These are phyloP conservation scores for Carex cristatella DNA, from an alignment of 176 grass and related monocot species.

Conservation along the genomic window DNA sequence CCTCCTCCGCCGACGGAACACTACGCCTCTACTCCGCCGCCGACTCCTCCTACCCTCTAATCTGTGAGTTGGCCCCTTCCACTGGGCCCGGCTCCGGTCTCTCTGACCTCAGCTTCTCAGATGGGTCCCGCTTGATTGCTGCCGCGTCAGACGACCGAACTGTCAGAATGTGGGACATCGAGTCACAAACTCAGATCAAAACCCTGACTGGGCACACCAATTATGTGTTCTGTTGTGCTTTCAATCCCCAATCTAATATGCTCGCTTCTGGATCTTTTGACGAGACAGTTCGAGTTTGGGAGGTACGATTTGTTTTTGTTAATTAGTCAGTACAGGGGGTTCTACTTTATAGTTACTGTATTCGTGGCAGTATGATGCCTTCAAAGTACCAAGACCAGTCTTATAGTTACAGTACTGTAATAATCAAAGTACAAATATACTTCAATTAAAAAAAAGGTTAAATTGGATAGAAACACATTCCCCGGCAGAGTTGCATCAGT, in stretches of 20 bases:
- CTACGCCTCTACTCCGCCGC: slow-evolving; percentile 59
- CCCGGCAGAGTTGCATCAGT: background rate
- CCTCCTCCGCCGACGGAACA: slow-evolving; percentile 73
- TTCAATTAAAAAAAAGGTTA: background rate
- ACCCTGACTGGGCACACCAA: slow-evolving; percentile 84
- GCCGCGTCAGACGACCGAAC: slow-evolving; percentile 88
- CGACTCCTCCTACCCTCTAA: slow-evolving; percentile 32
- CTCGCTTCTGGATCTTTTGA: slow-evolving; percentile 89
- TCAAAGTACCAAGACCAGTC: background rate
- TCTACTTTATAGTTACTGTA: background rate
- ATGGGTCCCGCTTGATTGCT: slow-evolving; percentile 59
- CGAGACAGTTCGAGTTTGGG: slow-evolving; percentile 91
- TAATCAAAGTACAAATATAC: background rate
- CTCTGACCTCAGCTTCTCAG: slow-evolving; percentile 83
- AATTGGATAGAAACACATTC: background rate
- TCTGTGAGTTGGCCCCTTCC: slow-evolving; percentile 40
- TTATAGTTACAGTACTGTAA: background rate
- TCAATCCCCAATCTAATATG: slow-evolving; percentile 81
- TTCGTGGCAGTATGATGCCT: background rate
- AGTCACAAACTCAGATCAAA: slow-evolving; percentile 50
- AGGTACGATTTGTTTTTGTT: slow-evolving; percentile 21
- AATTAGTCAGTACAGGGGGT: background rate
- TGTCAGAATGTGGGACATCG: slow-evolving; percentile 84
- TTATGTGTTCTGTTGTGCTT: slow-evolving; percentile 87
- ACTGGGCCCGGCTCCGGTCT: slow-evolving; percentile 49